phyloP scores from a whole-genome alignment of 371 early-diverging fungal genomes.

The Rhizopus sp. region DNA sequence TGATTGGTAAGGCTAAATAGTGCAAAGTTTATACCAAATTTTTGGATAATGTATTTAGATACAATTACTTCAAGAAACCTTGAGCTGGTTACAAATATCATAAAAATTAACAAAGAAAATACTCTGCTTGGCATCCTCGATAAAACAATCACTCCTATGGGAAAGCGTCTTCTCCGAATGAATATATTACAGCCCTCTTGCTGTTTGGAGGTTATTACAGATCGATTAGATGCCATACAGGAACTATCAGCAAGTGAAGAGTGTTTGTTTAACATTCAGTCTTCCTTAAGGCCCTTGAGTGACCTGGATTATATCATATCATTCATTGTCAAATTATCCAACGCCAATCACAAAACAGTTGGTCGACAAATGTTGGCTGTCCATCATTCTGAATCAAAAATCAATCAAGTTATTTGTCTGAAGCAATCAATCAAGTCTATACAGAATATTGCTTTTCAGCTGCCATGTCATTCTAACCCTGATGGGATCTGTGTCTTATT shows the following conservation, averaged over 20 bases:
- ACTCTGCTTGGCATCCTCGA: conserved; percentile 62
- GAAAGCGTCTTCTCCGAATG: conserved; percentile 69
- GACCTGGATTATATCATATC: conserved; percentile 38
- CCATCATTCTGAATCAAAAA: conserved; percentile 67
- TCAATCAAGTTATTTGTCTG: conserved; percentile 71
- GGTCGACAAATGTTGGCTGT: conserved; percentile 37
- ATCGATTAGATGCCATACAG: conserved; percentile 59
- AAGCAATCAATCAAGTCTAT: conserved; percentile 64
- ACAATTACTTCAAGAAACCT: conserved; percentile 59
- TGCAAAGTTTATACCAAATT: background rate
- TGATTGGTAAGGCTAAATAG: conserved; percentile 49
- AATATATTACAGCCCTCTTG: conserved; percentile 74
- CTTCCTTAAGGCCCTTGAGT: conserved; percentile 24
- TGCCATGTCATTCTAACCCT: conserved; percentile 13
- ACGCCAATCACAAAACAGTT: conserved; percentile 32
- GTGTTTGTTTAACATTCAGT: conserved; percentile 39
- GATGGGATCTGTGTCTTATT: background rate
- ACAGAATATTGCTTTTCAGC: conserved; percentile 28
- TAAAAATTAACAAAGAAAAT: conserved; percentile 29
- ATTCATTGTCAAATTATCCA: conserved; percentile 26
- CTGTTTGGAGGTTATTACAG: conserved; percentile 34
- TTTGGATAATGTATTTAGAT: conserved; percentile 32
- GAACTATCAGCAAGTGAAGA: conserved; percentile 37
- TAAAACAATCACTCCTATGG: conserved; percentile 72
- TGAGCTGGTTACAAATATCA: conserved; percentile 63